A percentile compares a stretch with the other conserved stretches of the same genome.
phyloP scores from a whole-genome alignment of 139 green algal species.

The Volvox africanus region DNA sequence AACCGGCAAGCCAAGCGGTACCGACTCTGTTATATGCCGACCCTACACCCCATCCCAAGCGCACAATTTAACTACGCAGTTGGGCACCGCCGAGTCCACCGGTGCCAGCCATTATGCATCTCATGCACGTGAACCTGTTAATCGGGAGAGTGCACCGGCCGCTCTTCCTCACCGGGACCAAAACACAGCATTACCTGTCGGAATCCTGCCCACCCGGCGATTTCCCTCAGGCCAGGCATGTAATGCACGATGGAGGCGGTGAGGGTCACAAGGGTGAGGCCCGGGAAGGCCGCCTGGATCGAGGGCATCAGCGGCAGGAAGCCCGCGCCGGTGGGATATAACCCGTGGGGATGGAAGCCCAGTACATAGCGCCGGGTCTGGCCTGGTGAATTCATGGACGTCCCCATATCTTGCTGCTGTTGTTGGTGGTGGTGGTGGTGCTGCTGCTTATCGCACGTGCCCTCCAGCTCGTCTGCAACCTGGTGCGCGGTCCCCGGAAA shows the following conservation, averaged over 20 bases:
- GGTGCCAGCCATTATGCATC: no score
- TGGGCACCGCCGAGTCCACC: no score
- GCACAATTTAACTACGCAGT: no score
- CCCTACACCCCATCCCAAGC: no score
- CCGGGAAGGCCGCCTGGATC: slow-evolving; percentile 13
- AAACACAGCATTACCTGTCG: slow-evolving; percentile 60
- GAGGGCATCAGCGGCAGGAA: slow-evolving; percentile 78
- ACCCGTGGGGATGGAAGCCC: slow-evolving; percentile 84
- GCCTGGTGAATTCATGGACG: background rate
- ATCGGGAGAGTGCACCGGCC: no score
- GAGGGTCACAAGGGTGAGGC: slow-evolving; percentile 52
- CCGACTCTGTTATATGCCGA: no score
- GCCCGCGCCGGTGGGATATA: slow-evolving; percentile 85
- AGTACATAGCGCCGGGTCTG: slow-evolving; percentile 71
- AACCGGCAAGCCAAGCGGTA: no score
- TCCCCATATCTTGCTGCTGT: background rate
- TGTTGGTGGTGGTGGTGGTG: background rate
- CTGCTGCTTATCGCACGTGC: background rate
- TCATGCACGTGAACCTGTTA: background rate
- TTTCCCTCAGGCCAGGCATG: slow-evolving; percentile 72
- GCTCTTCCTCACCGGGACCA: no score
- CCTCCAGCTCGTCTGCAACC: background rate
- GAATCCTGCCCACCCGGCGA: slow-evolving; percentile 76
- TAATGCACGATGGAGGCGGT: slow-evolving; percentile 77
- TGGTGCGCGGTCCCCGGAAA: slow-evolving; percentile 14